A percentile compares a stretch with the other conserved stretches of the same genome.
These are phyloP conservation scores for Plasmodium yoelii DNA, from an alignment of 169 alveolate genomes.

Conservation along the genomic window DNA sequence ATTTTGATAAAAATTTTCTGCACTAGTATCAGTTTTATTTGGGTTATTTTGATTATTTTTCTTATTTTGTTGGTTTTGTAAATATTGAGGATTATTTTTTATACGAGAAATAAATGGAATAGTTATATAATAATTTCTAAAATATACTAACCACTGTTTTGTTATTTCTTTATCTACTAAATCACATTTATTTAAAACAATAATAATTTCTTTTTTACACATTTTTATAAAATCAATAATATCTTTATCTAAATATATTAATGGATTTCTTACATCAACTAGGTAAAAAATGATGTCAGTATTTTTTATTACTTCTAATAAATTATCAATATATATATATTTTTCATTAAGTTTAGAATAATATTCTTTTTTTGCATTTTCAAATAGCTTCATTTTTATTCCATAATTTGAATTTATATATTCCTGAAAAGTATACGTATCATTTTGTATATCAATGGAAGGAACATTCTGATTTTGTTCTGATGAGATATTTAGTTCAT, in stretches of 20 bases:
- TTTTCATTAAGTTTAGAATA: conserved; percentile 34
- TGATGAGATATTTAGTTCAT: not conserved
- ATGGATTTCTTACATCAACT: conserved; percentile 61
- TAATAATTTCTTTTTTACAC: conserved; percentile 64
- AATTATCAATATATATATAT: conserved; percentile 37
- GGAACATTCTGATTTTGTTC: not conserved
- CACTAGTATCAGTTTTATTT: not conserved
- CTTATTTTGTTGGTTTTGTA: not conserved
- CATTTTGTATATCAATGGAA: not conserved
- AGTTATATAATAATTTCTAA: conserved; percentile 43
- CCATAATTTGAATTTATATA: conserved; percentile 14
- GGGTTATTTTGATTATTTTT: conserved; percentile 1
- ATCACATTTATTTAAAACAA: conserved; percentile 69
- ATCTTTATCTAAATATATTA: conserved; percentile 55
- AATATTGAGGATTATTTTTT: not conserved
- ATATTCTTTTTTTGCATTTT: conserved; percentile 38
- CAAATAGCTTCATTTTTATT: conserved; percentile 29
- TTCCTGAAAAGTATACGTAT: not conserved
- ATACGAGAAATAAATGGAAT: conserved; percentile 35
- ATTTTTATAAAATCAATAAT: conserved; percentile 34
- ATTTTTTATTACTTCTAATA: conserved; percentile 58
- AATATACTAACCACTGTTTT: conserved; percentile 51
- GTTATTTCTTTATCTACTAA: conserved; percentile 30
- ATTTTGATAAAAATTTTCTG: not conserved
- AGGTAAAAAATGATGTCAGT: conserved; percentile 47